Conservation (phyloP, 2,329 filamentous ascomycete genomes). For the Alternaria sp. region DNA sequence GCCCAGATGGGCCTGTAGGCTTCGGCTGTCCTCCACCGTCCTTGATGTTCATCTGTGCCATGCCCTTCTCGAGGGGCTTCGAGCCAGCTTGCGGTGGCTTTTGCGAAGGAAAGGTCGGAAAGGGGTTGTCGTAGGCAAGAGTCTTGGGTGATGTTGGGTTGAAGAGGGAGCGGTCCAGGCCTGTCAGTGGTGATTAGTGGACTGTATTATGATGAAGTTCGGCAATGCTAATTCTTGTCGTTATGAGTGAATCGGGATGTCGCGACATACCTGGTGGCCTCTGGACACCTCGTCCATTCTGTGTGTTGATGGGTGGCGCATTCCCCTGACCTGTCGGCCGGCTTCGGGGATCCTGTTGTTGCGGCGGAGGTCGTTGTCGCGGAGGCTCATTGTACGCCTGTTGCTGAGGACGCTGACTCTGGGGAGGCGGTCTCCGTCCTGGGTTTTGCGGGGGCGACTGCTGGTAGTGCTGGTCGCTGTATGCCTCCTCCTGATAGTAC, state of each 20-base stretch:
- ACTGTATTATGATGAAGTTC: background rate
- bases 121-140: slow-evolving; percentile 54
- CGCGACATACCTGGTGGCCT: slow-evolving; percentile 37
- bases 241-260: background rate
- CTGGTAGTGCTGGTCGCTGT: slow-evolving; percentile 34
- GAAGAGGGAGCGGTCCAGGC: slow-evolving; percentile 38
- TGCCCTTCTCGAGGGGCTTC: slow-evolving; percentile 39
- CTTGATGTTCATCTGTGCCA: slow-evolving; percentile 45
- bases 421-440: slow-evolving; percentile 22
- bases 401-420: slow-evolving; percentile 32
- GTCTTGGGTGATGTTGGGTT: slow-evolving; percentile 35
- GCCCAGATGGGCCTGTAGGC: slow-evolving; percentile 25
- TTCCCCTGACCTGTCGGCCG: slow-evolving; percentile 33
- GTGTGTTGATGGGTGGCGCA: slow-evolving; percentile 22
- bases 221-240: too few relatives aligned
- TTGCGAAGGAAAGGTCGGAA: slow-evolving; percentile 53
- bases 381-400: slow-evolving; percentile 29
- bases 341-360: slow-evolving; percentile 35
- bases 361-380: slow-evolving; percentile 30
- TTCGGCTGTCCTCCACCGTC: slow-evolving; percentile 23
- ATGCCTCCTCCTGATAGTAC: slow-evolving; percentile 35
- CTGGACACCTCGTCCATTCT: slow-evolving; percentile 33
- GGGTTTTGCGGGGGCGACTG: slow-evolving; percentile 32
- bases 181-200: slow-evolving; percentile 26
- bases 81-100: slow-evolving; percentile 19